Conservation (phyloP, 73 alveolate species). For the Symbiodinium pilosum region DNA sequence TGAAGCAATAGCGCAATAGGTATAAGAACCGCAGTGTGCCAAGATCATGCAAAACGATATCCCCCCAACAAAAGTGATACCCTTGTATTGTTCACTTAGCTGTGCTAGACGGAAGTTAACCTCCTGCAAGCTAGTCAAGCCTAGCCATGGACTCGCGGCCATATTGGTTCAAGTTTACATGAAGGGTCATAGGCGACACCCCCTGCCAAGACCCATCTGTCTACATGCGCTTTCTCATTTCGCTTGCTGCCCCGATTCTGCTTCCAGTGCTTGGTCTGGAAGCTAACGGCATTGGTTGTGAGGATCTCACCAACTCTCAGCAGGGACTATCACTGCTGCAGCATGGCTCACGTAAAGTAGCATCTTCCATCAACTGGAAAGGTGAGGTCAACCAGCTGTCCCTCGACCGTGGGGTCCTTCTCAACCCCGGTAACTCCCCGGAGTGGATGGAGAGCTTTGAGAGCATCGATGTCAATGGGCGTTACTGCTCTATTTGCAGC, state of each 20-base stretch:
- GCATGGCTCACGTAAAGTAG: neutral
- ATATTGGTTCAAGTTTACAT: neutral
- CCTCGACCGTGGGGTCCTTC: neutral
- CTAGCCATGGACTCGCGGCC: neutral
- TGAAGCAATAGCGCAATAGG: too few species aligned
- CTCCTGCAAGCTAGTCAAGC: neutral
- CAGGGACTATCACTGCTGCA: neutral
- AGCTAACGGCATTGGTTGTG: neutral
- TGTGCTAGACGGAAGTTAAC: neutral
- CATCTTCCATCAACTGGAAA: neutral
- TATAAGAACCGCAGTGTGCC: too few species aligned
- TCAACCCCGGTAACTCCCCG: neutral
- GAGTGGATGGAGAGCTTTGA: neutral
- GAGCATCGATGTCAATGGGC: conserved; percentile 11
- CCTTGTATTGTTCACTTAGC: neutral
- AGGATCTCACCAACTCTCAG: neutral
- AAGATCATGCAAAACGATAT: neutral
- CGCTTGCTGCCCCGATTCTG: neutral
- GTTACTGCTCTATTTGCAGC: conserved; percentile 19
- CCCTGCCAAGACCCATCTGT: neutral
- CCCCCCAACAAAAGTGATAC: neutral
- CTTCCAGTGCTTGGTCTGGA: neutral
- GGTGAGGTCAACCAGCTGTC: neutral
- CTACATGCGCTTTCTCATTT: neutral
- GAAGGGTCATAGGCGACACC: conserved; percentile 4